Evolutionary conservation across 768 basidiomycete species (phyloP), one percentile per base, ranked within the genome.

Genomic region (Ramaria rubella): DNA sequence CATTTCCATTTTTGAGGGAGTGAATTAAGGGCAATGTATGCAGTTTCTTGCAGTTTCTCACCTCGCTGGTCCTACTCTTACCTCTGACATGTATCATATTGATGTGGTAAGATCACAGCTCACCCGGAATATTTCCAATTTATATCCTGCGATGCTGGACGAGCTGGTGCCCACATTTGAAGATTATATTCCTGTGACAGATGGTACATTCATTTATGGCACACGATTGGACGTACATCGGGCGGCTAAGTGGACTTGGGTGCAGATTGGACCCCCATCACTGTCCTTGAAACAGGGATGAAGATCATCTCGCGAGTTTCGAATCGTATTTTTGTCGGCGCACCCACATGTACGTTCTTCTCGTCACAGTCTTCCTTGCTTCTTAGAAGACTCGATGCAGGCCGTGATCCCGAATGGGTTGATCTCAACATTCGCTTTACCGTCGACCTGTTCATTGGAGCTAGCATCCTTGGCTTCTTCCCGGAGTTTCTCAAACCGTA

Each of bases 261-360:
- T 15, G 5, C 45, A 56, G 55, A 49, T 21, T 80, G 78, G 79
- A 64, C 63, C 7, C 60, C 59, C 4, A 50, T 77, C 7, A 61
- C 63, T 0, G 68, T 62, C 1, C 29, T 69, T 8, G 60, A 67
- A 1, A 61, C 57, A 0, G 60, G 70, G 9, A 69, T 63, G 56
- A 57, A 67, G 23, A 63, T 81, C 15, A 62, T 81, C 12, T 68
- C 71, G 34, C 71, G 77, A 34, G 64, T 69, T 4, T 75, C 65
- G 48, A 79, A 77, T 58, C 72, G 81, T n/a, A 44, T 73, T 0
- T 77, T 82, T 52, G 75, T 82, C 5, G 81, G 80, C 0, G 64
- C 73, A 26, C 77, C 79, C 2, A 51, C 77, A 1, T 81, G 80
- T 79, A 45, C 24, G 74, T 67, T 29, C 30, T 11, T 21, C 15